Evolutionary conservation across 2,329 filamentous ascomycete species (phyloP), one percentile per base, ranked within the genome.

Genomic region (Volutella citrinella): DNA sequence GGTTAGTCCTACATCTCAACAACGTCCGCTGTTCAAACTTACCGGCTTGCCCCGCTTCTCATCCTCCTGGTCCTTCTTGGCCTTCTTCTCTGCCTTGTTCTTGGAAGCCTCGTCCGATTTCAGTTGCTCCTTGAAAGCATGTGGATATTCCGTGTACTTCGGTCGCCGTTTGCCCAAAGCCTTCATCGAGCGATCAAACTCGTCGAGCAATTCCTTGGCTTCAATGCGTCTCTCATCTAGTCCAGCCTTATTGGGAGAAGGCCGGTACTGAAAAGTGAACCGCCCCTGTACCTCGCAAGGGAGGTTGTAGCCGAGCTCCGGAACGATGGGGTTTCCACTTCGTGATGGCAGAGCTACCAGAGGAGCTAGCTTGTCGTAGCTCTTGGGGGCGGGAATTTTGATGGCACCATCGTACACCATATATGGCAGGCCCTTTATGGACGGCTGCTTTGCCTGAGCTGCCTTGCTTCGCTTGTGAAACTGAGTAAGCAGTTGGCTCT

Each of bases 141-240:
- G 63, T 15, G 66, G 66, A 45, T 69, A 70, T 34, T 70, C 66
- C 5, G 66, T 67, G 36, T 69, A 69, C 37, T 69, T 69, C 3
- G 66, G 66, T 14, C 65, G 60, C 15, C 64, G 57, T 44, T 65
- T 66, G 12, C 65, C 66, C 27, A 69, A 43, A 4, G 45, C 48
- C 30, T 54, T 60, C 66, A 70, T 69, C 8, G 61, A 56, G 24
- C 48, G 55, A 24, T 69, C 64, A 41, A 64, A 70, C 19, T 66
- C 58, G 24, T 66, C 62, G 15, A 70, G 45, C 4, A 66, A 37
- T 5, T 41, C 34, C 33, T 64, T 63, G 12, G 65, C 63, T 40
- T 70, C 66, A 12, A 54, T 50, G 13, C 58, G 59, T 19, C 66
- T 56, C 36, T 69, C 65, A 25, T 69, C 66, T 7, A 68, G 46